A percentile compares a stretch with the other conserved stretches of the same genome.
Evolutionary conservation across 805 yeast genomes (phyloP).

Genomic region (Saccharomycopsis oosterbeekiorum): DNA sequence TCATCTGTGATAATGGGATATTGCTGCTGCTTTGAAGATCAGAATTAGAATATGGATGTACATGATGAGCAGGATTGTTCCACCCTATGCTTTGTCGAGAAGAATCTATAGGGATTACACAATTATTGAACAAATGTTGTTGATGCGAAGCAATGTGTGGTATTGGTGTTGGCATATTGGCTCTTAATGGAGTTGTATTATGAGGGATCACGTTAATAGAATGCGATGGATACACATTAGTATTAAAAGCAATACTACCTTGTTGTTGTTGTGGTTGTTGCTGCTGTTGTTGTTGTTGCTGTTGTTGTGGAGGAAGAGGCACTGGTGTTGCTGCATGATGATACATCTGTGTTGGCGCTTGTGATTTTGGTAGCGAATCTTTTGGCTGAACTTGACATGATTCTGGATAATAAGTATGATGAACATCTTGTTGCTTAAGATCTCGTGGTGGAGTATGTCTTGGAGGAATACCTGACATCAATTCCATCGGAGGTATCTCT

Average conservation of each 20-base stretch:
- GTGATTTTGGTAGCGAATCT: neutral
- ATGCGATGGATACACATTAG: neutral
- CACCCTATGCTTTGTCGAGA: neutral
- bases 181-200: neutral
- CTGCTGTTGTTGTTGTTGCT: neutral
- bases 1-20: neutral
- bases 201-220: neutral
- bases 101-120: neutral
- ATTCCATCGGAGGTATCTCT: neutral
- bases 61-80: neutral
- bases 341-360: neutral
- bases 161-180: neutral
- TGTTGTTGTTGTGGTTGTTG: neutral
- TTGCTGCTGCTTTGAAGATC: neutral
- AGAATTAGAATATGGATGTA: neutral
- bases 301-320: neutral
- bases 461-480: neutral
- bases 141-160: neutral
- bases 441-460: neutral
- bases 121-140: neutral
- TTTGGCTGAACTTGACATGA: neutral
- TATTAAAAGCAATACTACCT: neutral
- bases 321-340: neutral
- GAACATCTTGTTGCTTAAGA: neutral
- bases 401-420: neutral